phyloP scores from a whole-genome alignment of 2,329 filamentous ascomycete species.

The Fusarium sp. region DNA sequence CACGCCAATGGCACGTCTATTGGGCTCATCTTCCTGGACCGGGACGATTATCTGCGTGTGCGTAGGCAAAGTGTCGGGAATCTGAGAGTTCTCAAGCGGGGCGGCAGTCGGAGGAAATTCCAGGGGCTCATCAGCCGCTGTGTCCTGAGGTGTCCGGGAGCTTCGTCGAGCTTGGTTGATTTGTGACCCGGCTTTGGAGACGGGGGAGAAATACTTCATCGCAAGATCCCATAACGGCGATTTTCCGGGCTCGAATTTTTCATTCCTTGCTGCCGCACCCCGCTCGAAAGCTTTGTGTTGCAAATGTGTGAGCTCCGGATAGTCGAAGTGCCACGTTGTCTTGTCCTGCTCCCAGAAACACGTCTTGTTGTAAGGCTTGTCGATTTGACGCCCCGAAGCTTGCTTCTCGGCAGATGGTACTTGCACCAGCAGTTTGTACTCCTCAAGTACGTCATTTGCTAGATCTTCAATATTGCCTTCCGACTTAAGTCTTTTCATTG shows the following conservation, averaged over 20 bases:
- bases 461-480: conserved; percentile 53
- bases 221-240: conserved; percentile 65
- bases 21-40: conserved; percentile 43
- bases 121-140: conserved; percentile 39
- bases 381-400: conserved; percentile 66
- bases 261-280: conserved; percentile 60
- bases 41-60: conserved; percentile 51
- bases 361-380: conserved; percentile 64
- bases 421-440: conserved; percentile 58
- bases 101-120: conserved; percentile 48
- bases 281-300: conserved; percentile 65
- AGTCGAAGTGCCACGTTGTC: conserved; percentile 68
- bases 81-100: conserved; percentile 39
- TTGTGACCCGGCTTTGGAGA: conserved; percentile 32
- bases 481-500: conserved; percentile 66
- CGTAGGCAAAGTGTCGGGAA: conserved; percentile 51
- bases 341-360: conserved; percentile 67
- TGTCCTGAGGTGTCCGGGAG: conserved; percentile 27
- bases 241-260: conserved; percentile 63
- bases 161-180: conserved; percentile 7
- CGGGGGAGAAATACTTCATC: conserved; percentile 67
- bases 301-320: conserved; percentile 71
- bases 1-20: conserved; percentile 66
- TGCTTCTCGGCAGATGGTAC: conserved; percentile 61
- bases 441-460: conserved; percentile 51